These are phyloP conservation scores for Pestalotiopsis sp. DNA, from an alignment of 2,329 filamentous ascomycete genomes.

Conservation along the genomic window DNA sequence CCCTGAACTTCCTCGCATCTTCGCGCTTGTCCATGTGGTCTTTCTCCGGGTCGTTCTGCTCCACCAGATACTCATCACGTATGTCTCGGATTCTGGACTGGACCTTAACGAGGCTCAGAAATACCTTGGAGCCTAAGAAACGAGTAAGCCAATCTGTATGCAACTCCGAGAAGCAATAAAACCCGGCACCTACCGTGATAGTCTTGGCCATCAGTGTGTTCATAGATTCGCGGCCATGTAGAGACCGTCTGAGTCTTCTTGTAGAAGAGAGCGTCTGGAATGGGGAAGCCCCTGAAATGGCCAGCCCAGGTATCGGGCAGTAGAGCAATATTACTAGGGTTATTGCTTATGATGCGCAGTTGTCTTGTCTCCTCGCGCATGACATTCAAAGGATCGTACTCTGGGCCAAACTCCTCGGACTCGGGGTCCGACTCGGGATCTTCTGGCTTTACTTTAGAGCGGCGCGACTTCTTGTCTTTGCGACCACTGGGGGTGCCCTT, in stretches of 20 bases:
- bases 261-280: slow-evolving; percentile 33
- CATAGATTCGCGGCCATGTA: slow-evolving; percentile 32
- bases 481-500: background rate
- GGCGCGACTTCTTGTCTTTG: too few species aligned
- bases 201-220: slow-evolving; percentile 26
- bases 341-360: slow-evolving; percentile 17
- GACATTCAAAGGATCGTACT: too few species aligned
- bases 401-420: background rate
- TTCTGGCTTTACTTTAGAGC: background rate
- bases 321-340: slow-evolving; percentile 30
- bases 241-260: slow-evolving; percentile 23
- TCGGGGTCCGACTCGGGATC: background rate
- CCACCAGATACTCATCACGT: background rate
- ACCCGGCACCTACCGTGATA: slow-evolving; percentile 30
- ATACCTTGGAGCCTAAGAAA: slow-evolving; percentile 27
- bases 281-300: slow-evolving; percentile 32
- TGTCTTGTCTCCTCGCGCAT: slow-evolving; percentile 3
- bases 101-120: slow-evolving; percentile 7
- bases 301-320: slow-evolving; percentile 34
- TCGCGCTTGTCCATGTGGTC: slow-evolving; percentile 13
- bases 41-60: slow-evolving; percentile 11
- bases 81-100: slow-evolving; percentile 4
- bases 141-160: slow-evolving; percentile 22
- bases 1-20: slow-evolving; percentile 9
- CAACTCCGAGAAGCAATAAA: slow-evolving; percentile 25